Evolutionary conservation across 352 stramenopile species (phyloP), one percentile per base, ranked within the genome.

Genomic region (Phytophthora tubulina): DNA sequence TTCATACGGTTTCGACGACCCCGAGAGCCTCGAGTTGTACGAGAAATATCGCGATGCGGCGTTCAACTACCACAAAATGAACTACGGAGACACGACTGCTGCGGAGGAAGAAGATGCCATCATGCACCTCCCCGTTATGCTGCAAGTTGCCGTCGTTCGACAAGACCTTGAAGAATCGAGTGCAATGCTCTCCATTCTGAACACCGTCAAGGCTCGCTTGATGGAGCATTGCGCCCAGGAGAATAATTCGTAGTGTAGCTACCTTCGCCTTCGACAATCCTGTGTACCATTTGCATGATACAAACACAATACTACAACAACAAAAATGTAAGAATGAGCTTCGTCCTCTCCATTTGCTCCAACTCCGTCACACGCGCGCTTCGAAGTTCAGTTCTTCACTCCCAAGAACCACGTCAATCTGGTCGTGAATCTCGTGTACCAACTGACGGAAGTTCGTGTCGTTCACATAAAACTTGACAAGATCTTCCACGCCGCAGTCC

Each of bases 81-180:
- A 96, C 57, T 96, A 94, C 54, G 89, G 81, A 27, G 89, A 96
- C 46, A 72, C 73, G n/a, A 55, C 66, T 44, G 88, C 87, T 4
- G 89, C 89, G 1, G 89, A 94, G 55, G 89, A 96, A 75, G 89
- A 96, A 78, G 89, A 96, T 69, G 89, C 89, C 42, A 95, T 96
- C 71, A 96, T 96, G 89, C 89, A 96, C 48, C 71, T 96, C n/a
- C 89, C 89, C 0, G 89, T 96, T 15, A 96, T 96, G 89, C 78
- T 96, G 10, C 89, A 94, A 67, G 86, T 96, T 27, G 79, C 88
- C 2, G 63, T 92, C 5, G 73, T 96, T 57, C 85, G 89, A 15
- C 75, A 84, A 63, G 87, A 95, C 45, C 42, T 81, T 33, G 89
- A 96, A 33, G 89, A 96, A 64, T 80, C 75, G 9, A 77, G 63